Evolutionary conservation across 768 basidiomycete genomes (phyloP).

Genomic region (Panaeolus papilionaceus): DNA sequence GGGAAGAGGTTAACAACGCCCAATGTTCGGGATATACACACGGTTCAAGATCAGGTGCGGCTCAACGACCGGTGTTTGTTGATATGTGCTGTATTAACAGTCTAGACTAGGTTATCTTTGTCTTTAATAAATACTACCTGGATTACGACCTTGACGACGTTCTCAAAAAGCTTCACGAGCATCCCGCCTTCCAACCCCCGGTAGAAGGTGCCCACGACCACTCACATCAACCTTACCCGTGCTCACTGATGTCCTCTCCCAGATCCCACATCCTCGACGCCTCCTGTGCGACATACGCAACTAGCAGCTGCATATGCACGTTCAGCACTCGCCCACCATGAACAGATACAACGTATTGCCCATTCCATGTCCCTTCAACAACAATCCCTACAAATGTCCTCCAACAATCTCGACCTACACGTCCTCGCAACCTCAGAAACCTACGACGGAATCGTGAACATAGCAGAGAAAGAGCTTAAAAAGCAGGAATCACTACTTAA

Average conservation of each 20-base stretch:
- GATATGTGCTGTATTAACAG: slow-evolving; percentile 8
- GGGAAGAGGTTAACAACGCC: slow-evolving; percentile 73
- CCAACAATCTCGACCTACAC: slow-evolving; percentile 72
- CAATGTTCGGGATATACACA: slow-evolving; percentile 79
- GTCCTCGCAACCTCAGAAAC: slow-evolving; percentile 74
- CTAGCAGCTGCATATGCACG: slow-evolving; percentile 72
- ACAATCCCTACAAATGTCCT: slow-evolving; percentile 76
- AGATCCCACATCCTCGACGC: slow-evolving; percentile 72
- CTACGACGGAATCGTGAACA: slow-evolving; percentile 63
- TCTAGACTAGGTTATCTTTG: slow-evolving; percentile 64
- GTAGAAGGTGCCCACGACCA: slow-evolving; percentile 62
- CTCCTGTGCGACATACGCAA: slow-evolving; percentile 73
- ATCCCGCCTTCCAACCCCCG: slow-evolving; percentile 68
- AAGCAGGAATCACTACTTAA: slow-evolving; percentile 68
- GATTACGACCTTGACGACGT: slow-evolving; percentile 73
- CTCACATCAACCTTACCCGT: not conserved
- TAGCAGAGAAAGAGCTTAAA: slow-evolving; percentile 69
- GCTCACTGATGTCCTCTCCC: slow-evolving; percentile 17
- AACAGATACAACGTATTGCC: slow-evolving; percentile 58
- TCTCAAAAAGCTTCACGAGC: slow-evolving; percentile 63
- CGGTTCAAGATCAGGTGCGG: slow-evolving; percentile 75
- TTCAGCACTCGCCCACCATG: slow-evolving; percentile 68
- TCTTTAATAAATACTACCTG: slow-evolving; percentile 84
- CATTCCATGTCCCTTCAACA: slow-evolving; percentile 68
- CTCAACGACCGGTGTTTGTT: not conserved